Evolutionary conservation across 768 basidiomycete genomes (phyloP), one percentile per base, ranked within the genome.

Genomic region (Austroboletus festivus): DNA sequence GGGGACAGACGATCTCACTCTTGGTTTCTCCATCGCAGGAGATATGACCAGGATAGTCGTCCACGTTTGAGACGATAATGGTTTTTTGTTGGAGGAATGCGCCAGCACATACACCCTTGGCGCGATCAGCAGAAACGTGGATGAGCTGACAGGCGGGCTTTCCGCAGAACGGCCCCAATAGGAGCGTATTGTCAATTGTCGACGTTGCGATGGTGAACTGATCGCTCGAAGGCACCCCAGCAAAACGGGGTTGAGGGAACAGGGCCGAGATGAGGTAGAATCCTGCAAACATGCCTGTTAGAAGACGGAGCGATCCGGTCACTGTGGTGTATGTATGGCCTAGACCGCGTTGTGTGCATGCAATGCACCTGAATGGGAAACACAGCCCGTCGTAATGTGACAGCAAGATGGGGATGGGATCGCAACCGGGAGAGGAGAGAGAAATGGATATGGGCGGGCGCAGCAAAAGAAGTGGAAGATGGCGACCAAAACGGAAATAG

Each of bases 141-240:
- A 96, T 93, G 57, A 78, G 82, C 57, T 90, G 87, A 65, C 94
- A 97, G 0, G 94, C 94, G 2, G 93, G 94, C 57, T 86, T 88
- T 44, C 93, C 93, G 56, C 83, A 85, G 69, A 94, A 96, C 0
- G 93, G 92, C 1, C 86, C 92, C 6, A 93, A 72, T 37, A 91
- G 69, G 9, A 94, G 45, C 57, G 38, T 42, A 54, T 47, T 47
- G 53, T 52, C 21, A 31, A 45, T 13, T 7, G 7, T 26, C 37
- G 39, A 42, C 38, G 51, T 33, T 26, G 26, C 19, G 40, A 54
- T 37, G 52, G 55, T 37, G 51, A 51, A 37, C 53, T 54, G 54
- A 52, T 46, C 39, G 28, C 26, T 46, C 33, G 53, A 28, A 44
- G 51, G 42, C 37, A 53, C 44, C 44, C 43, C 51, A 16, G 54